Evolutionary conservation across 768 basidiomycete genomes (phyloP), one percentile per base, ranked within the genome.

Genomic region (Coprinellus micaceus): DNA sequence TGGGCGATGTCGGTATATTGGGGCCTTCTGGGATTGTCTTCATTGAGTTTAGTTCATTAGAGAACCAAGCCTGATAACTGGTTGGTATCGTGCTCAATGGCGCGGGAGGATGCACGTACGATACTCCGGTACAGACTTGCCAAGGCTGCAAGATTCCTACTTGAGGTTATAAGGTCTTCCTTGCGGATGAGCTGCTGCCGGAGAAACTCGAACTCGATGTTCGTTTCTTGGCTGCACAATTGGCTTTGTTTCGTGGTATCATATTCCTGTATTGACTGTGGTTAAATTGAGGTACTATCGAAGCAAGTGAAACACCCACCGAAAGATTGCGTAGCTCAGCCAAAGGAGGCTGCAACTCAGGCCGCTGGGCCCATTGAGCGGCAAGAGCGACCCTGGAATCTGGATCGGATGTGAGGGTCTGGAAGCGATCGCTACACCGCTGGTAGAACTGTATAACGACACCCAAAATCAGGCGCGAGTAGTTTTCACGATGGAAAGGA

Each of bases 381-480:
- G 85, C 77, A 46, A 86, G 66, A n/a, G 82, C 74, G 22, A 89
- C 61, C 46, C 74, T 70, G 51, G 81, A 67, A 56, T 82, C 82
- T 13, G 36, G 22, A 36, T 30, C 36, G 2, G 82, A 76, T 12
- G 89, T 86, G 30, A 91, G 74, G 65, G 83, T 82, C 59, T 93
- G 88, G 68, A 92, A 97, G 37, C 86, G 81, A 64, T 94, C 88
- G 61, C 91, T 93, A 62, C 94, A 98, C 25, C 89, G 84, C 66
- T 97, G 93, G 64, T 98, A 97, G 67, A 96, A 97, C 69, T 97
- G 94, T 39, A 96, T 93, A 56, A 98, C 89, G 53, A 98, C 89
- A 15, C 89, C 87, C 29, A 98, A 82, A 56, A 98, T 95, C 28
- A 98, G 77, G n/a, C 93, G 83, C 17, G 92, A 87, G 67, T 98